phyloP scores from a whole-genome alignment of 2,329 filamentous ascomycete genomes.

The Paecilomyces sp. region DNA sequence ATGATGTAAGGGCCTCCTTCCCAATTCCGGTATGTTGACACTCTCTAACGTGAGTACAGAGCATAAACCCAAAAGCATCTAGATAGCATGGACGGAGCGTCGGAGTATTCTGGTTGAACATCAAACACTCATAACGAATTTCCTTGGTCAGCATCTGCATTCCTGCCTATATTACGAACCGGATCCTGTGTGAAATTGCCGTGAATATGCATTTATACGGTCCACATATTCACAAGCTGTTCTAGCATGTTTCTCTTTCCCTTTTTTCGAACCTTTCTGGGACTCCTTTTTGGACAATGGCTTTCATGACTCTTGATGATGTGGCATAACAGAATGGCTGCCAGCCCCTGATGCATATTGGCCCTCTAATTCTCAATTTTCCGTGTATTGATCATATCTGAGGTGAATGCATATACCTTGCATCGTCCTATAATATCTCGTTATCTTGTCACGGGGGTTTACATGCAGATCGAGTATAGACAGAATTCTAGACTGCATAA shows the following conservation, averaged over 20 bases:
- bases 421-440: not conserved
- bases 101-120: not conserved
- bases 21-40: not conserved
- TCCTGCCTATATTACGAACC: not conserved
- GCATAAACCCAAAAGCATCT: not conserved
- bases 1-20: conserved; percentile 24
- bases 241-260: not conserved
- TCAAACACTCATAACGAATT: not conserved
- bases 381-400: not conserved
- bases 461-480: not conserved
- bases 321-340: not conserved
- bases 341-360: not conserved
- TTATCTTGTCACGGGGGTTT: not conserved
- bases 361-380: not conserved
- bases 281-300: not conserved
- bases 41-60: not conserved
- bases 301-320: not conserved
- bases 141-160: not conserved
- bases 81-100: not conserved
- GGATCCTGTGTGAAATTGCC: not conserved
- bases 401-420: not conserved
- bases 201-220: not conserved
- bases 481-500: not conserved
- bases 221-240: not conserved
- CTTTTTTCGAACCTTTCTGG: not conserved